A percentile compares a stretch with the other conserved stretches of the same genome.
phyloP scores from a whole-genome alignment of 306 rosid genomes.

The Gastrolobium villosum region DNA sequence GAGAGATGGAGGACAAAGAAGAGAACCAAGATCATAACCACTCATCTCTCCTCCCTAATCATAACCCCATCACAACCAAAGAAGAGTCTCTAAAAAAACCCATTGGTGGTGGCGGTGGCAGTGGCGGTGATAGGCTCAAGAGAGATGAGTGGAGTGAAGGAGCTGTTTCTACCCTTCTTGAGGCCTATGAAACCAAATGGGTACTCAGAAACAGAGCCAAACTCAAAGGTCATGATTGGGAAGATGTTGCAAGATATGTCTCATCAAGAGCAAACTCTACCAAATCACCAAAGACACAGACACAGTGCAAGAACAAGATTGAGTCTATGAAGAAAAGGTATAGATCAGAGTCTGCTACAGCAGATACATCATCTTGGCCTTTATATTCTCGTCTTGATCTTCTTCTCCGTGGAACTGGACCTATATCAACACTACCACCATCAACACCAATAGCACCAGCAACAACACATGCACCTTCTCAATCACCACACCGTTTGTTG shows the following conservation, averaged over 20 bases:
- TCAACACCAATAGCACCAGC: neutral
- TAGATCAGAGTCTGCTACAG: conserved; percentile 78
- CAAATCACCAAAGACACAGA: conserved; percentile 84
- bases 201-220: conserved; percentile 88
- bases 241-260: conserved; percentile 80
- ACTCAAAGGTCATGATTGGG: conserved; percentile 97
- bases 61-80: conserved; percentile 34
- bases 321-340: conserved; percentile 98
- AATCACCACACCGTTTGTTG: conserved; percentile 39
- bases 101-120: neutral
- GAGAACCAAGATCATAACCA: conserved; percentile 55
- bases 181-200: conserved; percentile 91
- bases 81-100: conserved; percentile 70
- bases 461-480: conserved; percentile 1
- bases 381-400: conserved; percentile 80
- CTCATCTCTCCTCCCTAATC: conserved; percentile 64
- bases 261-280: conserved; percentile 71
- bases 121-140: conserved; percentile 66
- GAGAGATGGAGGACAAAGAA: conserved; percentile 78
- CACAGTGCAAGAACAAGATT: conserved; percentile 98
- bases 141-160: conserved; percentile 99
- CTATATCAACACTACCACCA: conserved; percentile 28
- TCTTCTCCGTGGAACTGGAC: conserved; percentile 79
- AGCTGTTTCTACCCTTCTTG: conserved; percentile 86
- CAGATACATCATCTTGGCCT: conserved; percentile 87